These are phyloP conservation scores for Xylaria sp. DNA, from an alignment of 2,329 filamentous ascomycete genomes.

Conservation along the genomic window DNA sequence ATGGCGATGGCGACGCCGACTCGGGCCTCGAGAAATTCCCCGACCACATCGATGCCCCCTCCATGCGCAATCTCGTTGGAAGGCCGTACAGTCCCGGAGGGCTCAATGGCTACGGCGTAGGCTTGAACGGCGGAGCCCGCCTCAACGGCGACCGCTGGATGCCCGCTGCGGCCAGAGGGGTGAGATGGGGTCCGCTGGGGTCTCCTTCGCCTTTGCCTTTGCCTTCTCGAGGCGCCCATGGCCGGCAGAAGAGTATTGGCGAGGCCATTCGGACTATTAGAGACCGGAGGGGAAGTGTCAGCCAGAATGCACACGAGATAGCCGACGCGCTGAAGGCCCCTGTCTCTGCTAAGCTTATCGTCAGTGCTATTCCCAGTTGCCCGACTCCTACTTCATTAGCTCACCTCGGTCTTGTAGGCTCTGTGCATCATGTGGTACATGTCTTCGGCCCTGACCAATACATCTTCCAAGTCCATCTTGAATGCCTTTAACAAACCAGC, in stretches of 20 bases:
- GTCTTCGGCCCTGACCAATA: slow-evolving; percentile 95
- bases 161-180: slow-evolving; percentile 47
- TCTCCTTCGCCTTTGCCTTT: slow-evolving; percentile 42
- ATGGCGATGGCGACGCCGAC: slow-evolving; percentile 43
- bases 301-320: slow-evolving; percentile 92
- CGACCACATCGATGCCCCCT: slow-evolving; percentile 50
- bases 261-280: slow-evolving; percentile 89
- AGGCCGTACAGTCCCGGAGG: slow-evolving; percentile 47
- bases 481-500: slow-evolving; percentile 91
- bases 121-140: slow-evolving; percentile 47
- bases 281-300: slow-evolving; percentile 83
- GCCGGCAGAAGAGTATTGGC: slow-evolving; percentile 83
- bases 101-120: slow-evolving; percentile 49
- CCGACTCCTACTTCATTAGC: slow-evolving; percentile 37
- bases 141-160: slow-evolving; percentile 49
- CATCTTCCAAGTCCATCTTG: slow-evolving; percentile 95
- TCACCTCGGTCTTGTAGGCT: slow-evolving; percentile 62
- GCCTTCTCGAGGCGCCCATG: slow-evolving; percentile 42
- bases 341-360: slow-evolving; percentile 86
- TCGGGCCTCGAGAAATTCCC: slow-evolving; percentile 52
- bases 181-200: slow-evolving; percentile 47
- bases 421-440: slow-evolving; percentile 94
- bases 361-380: slow-evolving; percentile 59
- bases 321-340: slow-evolving; percentile 91
- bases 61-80: slow-evolving; percentile 46